Conservation (phyloP, 495 filamentous ascomycete genomes). For the Podospora pseudopauciseta region DNA sequence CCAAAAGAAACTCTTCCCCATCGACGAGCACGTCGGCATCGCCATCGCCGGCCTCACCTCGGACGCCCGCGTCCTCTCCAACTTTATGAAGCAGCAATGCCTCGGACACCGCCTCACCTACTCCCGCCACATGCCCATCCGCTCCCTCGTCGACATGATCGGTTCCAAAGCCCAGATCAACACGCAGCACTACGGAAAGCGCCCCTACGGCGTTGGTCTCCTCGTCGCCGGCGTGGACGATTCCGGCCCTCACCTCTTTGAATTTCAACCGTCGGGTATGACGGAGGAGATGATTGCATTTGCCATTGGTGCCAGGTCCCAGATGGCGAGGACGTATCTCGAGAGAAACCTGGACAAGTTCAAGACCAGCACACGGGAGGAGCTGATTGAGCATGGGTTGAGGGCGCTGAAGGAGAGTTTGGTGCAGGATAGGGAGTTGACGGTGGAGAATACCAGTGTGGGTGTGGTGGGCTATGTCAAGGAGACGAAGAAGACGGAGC, state of each 20-base stretch:
- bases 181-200: constrained; percentile 95
- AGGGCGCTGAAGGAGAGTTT: constrained; percentile 91
- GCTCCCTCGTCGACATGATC: constrained; percentile 83
- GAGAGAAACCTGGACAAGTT: constrained; percentile 88
- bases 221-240: constrained; percentile 93
- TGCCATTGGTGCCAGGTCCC: constrained; percentile 89
- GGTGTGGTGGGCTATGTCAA: constrained; percentile 67
- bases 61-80: constrained; percentile 97
- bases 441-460: constrained; percentile 90
- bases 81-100: constrained; percentile 99
- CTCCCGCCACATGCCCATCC: constrained; percentile 84
- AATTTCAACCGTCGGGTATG: constrained; percentile 95
- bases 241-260: constrained; percentile 89
- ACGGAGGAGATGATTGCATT: constrained; percentile 95
- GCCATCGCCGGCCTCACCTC: constrained; percentile 96
- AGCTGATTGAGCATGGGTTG: constrained; percentile 86
- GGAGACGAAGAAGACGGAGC: constrained; percentile 56
- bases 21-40: constrained; percentile 93
- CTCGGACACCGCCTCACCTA: constrained; percentile 93
- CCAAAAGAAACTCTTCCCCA: constrained; percentile 97
- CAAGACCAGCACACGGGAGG: constrained; percentile 65
- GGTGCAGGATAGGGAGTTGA: constrained; percentile 95
- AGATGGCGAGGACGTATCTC: constrained; percentile 95
- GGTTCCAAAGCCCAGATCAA: constrained; percentile 95
- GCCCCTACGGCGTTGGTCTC: constrained; percentile 93